Base-by-base conservation (phyloP, 345 rosid genomes). In the Melastoma malabathricum region DNA sequence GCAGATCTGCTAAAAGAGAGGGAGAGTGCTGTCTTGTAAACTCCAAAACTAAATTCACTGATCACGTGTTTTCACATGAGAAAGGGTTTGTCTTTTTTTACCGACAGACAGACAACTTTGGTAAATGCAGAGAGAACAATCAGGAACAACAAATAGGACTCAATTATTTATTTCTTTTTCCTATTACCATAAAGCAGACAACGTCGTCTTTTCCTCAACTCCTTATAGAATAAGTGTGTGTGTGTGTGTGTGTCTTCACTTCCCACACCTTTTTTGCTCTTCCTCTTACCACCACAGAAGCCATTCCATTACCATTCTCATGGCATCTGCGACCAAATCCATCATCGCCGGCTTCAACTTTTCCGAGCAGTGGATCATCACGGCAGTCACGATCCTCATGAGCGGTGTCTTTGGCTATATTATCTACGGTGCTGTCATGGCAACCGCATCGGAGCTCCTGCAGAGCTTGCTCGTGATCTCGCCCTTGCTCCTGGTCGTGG, bases 341-440 rank as follows among this genome's bases (percentile, higher is more conserved):
- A 27, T 66, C 47, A 15, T 55, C 43, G 27, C 50, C 7, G 56
- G 50, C 23, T 56, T 51, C 67, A 49, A 25, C 51, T 22, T 50
- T 18, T 67, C 76, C 22, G 75, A 67, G 49, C 66, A 70, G 10
- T 72, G 80, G 80, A 44, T 72, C 41, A 57, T 78, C 19, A 48
- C 66, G 46, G 68, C 52, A 6, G 75, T 66, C 2, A 58, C 64
- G 8, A 23, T 54, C 10, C 9, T 72, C 15, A 15, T 58, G 0
- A 54, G 68, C 38, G 76, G 75, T 13, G 54, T 78, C 63, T 22
- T 75, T 56, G 64, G 75, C 18, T 72, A 75, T 15, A 23, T 75
- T 0, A 75, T 72, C 19, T 78, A 75, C 8, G 80, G 67, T 55
- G 84, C 84, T 19, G 54, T 74, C 16, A 75, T 75, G 76, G 66